phyloP scores from a whole-genome alignment of 2,329 filamentous ascomycete species.

The Rhinocladiella mackenziei region DNA sequence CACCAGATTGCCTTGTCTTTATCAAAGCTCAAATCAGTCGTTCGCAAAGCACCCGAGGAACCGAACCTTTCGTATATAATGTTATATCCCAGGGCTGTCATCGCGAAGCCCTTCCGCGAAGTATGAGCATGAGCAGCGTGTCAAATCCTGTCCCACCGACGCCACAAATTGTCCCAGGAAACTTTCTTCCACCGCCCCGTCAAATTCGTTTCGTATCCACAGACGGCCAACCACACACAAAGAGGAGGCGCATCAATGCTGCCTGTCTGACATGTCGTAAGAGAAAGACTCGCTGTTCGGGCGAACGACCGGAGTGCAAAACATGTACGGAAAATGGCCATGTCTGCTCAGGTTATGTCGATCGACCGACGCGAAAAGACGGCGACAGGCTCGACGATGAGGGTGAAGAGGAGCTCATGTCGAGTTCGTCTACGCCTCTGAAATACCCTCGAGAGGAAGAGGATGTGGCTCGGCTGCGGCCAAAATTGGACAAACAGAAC shows the following conservation, averaged over 20 bases:
- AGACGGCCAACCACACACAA: constrained; percentile 74
- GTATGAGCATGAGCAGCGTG: constrained; percentile 19
- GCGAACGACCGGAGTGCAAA: constrained; percentile 67
- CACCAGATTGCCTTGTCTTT: not conserved
- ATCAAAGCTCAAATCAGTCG: not conserved
- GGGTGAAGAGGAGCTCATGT: constrained; percentile 17
- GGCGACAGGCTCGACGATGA: constrained; percentile 17
- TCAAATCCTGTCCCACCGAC: constrained; percentile 2
- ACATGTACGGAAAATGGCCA: constrained; percentile 71
- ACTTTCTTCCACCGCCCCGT: constrained; percentile 29
- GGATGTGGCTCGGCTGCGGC: not conserved
- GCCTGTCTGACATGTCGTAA: constrained; percentile 72
- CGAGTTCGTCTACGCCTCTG: constrained; percentile 9
- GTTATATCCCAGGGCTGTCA: constrained; percentile 4
- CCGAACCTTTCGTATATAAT: no score
- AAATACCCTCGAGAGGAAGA: constrained; percentile 8
- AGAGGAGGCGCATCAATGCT: constrained; percentile 72
- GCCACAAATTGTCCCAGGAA: constrained; percentile 1
- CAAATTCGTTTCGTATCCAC: constrained; percentile 76
- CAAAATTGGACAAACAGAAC: not conserved
- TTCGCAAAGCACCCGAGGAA: no score
- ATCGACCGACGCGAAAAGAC: constrained; percentile 32
- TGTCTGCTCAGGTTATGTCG: constrained; percentile 63
- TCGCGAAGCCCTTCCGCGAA: constrained; percentile 8
- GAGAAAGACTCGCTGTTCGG: constrained; percentile 71